These are phyloP conservation scores for Globisporangium viniferum DNA, from an alignment of 352 stramenopile genomes.

Conservation along the genomic window DNA sequence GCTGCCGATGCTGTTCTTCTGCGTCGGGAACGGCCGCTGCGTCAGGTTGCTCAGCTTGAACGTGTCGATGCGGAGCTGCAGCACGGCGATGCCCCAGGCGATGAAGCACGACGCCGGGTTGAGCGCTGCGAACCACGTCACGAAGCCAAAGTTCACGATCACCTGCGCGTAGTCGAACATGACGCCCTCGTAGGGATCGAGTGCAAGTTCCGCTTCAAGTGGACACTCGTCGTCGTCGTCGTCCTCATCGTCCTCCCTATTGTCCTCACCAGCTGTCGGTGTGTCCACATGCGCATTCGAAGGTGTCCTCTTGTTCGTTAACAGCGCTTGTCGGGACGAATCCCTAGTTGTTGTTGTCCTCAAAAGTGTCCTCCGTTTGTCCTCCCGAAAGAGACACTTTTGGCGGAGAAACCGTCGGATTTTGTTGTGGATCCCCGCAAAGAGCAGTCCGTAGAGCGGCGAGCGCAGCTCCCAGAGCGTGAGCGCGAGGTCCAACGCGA, in stretches of 20 bases:
- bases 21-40: constrained; percentile 59
- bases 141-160: constrained; percentile 53
- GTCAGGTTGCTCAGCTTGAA: constrained; percentile 57
- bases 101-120: constrained; percentile 34
- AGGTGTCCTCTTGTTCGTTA: background rate
- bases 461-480: constrained; percentile 41
- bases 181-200: constrained; percentile 63
- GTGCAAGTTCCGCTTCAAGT: constrained; percentile 36
- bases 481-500: constrained; percentile 29
- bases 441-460: constrained; percentile 24
- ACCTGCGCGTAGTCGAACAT: constrained; percentile 79
- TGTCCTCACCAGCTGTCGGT: background rate
- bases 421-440: constrained; percentile 5
- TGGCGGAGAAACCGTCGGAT: background rate
- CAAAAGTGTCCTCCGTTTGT: constrained; percentile 2
- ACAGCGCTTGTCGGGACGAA: constrained; percentile 5
- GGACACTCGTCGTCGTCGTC: background rate
- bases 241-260: constrained; percentile 5
- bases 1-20: constrained; percentile 50
- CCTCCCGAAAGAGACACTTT: background rate
- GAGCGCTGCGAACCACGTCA: constrained; percentile 64
- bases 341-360: background rate
- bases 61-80: constrained; percentile 67
- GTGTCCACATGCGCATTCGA: background rate
- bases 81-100: constrained; percentile 43